Conservation (phyloP, 2,329 filamentous ascomycete species). For the Cercospora beticola region DNA sequence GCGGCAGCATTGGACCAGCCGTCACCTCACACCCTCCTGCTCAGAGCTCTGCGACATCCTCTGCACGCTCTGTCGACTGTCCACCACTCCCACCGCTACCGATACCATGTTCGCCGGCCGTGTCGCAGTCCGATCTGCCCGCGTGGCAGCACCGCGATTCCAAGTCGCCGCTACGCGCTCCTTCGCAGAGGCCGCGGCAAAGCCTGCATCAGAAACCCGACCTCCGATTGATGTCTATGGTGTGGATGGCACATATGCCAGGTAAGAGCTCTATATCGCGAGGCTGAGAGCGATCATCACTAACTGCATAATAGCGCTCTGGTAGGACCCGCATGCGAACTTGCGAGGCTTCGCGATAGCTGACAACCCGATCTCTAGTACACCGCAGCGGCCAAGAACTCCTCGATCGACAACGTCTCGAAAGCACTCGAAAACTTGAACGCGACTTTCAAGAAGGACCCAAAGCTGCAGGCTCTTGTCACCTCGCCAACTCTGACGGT, state of each 20-base stretch:
- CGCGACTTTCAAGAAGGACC: constrained; percentile 74
- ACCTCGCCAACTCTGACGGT: constrained; percentile 73
- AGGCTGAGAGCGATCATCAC: neutral
- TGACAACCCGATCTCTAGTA: constrained; percentile 59
- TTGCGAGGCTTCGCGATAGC: neutral
- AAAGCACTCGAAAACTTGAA: constrained; percentile 72
- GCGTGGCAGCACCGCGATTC: constrained; percentile 58
- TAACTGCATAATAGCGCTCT: constrained; percentile 86
- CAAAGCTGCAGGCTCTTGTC: constrained; percentile 76
- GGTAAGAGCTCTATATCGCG: constrained; percentile 4
- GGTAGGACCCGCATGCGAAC: constrained; percentile 59
- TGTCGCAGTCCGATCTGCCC: constrained; percentile 57
- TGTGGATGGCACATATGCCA: constrained; percentile 93
- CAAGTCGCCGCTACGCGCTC: constrained; percentile 66
- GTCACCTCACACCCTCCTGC: constrained; percentile 7
- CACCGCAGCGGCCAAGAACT: constrained; percentile 89
- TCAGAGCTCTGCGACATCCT: constrained; percentile 8
- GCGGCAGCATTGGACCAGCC: constrained; percentile 1
- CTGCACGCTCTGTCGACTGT: constrained; percentile 9
- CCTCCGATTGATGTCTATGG: constrained; percentile 90
- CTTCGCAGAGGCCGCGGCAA: constrained; percentile 65
- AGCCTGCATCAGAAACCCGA: constrained; percentile 64
- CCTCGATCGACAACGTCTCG: constrained; percentile 79
- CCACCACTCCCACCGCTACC: constrained; percentile 20
- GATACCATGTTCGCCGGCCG: constrained; percentile 57